Base-by-base conservation (phyloP, 805 yeast species). In the Candida pseudoglaebosa region DNA sequence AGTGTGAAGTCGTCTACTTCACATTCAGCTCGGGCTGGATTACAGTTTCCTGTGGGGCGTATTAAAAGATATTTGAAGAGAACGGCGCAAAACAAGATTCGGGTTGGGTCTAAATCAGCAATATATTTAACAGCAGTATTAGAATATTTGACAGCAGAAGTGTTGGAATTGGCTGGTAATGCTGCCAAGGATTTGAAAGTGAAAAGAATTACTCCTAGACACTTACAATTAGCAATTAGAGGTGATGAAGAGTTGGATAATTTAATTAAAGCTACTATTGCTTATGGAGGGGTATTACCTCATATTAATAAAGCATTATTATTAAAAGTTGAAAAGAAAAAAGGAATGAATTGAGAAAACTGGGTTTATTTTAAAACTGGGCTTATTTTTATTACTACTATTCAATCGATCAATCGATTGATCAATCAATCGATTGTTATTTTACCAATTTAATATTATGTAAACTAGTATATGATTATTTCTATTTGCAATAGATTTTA, bases 11-110 rank as follows among this genome's bases (percentile, higher is more conserved):
- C 71, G 36, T 75, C 91, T 16, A 90, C 84, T 53, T 85, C 96
- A 10, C 95, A 90, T 53, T 86, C 95, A 4, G 95, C 95, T 7
- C 82, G 95, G 64, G 96, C 96, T 19, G 96, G 96, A 18, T 71
- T 89, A 61, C 93, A 84, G 62, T 93, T 93, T 71, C 99, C 99
- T 36, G 98, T 95, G 28, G 99, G 99, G 44, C 88, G 99, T 82
- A 89, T 93, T 54, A 91, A 93, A 78, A 81, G 99, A 73, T 91
- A 89, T 62, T 75, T 93, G 65, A 91, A 90, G 73, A 82, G 76
- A 64, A 86, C 84, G 48, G 95, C 96, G 15, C 93, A 87, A 61
- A 87, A 86, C 67, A 77, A 76, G 52, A 67, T 77, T 48, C 65
- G 96, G 63, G 95, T 88, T 35, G 96, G 96, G 42, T 84, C 62